Evolutionary conservation across 2,329 filamentous ascomycete genomes (phyloP).

Genomic region (Zymoseptoria passerinii): DNA sequence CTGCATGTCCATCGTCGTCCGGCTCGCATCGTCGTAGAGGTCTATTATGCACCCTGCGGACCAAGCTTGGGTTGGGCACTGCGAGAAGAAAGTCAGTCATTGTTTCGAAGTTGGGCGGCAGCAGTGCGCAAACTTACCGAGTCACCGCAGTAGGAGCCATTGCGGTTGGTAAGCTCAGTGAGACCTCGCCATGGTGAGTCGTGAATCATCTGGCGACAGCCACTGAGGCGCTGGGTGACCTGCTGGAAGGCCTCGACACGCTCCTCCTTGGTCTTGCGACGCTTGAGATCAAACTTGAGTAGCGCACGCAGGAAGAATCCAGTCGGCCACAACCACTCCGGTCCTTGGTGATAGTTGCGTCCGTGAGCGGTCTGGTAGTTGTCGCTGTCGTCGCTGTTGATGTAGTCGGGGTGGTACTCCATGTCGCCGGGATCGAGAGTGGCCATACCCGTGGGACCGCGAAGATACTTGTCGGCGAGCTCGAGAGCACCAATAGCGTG

Average conservation of each 20-base stretch:
- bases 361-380: constrained; percentile 92
- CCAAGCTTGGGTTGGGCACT: constrained; percentile 95
- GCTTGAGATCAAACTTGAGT: constrained; percentile 77
- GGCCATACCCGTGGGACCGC: constrained; percentile 87
- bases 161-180: constrained; percentile 86
- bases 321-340: constrained; percentile 96
- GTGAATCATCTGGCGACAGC: constrained; percentile 76
- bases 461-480: constrained; percentile 68
- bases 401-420: constrained; percentile 91
- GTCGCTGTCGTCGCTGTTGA: constrained; percentile 84
- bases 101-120: not conserved
- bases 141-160: constrained; percentile 74
- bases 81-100: constrained; percentile 26
- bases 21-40: constrained; percentile 78
- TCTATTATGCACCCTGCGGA: constrained; percentile 91
- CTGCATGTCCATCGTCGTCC: constrained; percentile 12
- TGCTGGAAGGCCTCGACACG: constrained; percentile 89
- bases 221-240: constrained; percentile 70
- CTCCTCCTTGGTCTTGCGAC: constrained; percentile 58
- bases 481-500: constrained; percentile 75
- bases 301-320: constrained; percentile 91
- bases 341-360: constrained; percentile 95
- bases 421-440: constrained; percentile 86
- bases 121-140: constrained; percentile 55
- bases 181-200: constrained; percentile 81